Base-by-base conservation (phyloP, 257 asterid genomes). In the Penstemon eatonii region DNA sequence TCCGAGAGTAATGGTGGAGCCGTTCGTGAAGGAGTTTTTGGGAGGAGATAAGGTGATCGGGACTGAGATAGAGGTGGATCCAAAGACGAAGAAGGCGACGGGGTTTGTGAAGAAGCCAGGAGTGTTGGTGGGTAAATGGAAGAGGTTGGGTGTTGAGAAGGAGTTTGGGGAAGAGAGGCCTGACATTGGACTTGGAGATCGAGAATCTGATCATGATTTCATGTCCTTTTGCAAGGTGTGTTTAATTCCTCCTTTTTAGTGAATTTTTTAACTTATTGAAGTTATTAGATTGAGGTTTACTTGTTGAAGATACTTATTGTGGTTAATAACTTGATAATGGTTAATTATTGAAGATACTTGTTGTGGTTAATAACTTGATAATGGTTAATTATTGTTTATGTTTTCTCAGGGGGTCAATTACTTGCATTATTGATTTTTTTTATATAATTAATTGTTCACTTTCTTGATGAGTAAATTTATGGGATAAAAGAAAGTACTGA, bases 1-100 rank as follows among this genome's bases (percentile, higher is more conserved):
- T 67, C 99, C 99, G n/a, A 80, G 88, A 10, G 73, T 94, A 4
- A 94, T 91, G 99, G 99, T 94, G 78, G 97, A 94, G 74, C 85
- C 97, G n/a, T 94, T 94, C 18, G 96, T 82, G 51, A 94, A 77
- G 86, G 99, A 91, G 10, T 94, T 65, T 69, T 74, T 94, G 78
- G 99, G 99, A 0, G 97, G 86, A 1, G 97, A 94, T 73, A 94
- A 84, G 75, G 96, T 94, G 73, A 77, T 94, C 43, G 99, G 99
- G 45, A 94, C 99, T 3, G 97, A 94, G 71, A 94, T 94, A 58
- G 99, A 94, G 74, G 91, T 94, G 73, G 90, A 94, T 82, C 87
- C 91, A 33, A 89, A 76, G 82, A 94, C 96, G 6, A 84, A 80
- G 79, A 91, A 74, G 73, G 99, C 99, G 10, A 91, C 99, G 3